Evolutionary conservation across 495 filamentous ascomycete species (phyloP).

Genomic region (Hyaloscypha variabilis): DNA sequence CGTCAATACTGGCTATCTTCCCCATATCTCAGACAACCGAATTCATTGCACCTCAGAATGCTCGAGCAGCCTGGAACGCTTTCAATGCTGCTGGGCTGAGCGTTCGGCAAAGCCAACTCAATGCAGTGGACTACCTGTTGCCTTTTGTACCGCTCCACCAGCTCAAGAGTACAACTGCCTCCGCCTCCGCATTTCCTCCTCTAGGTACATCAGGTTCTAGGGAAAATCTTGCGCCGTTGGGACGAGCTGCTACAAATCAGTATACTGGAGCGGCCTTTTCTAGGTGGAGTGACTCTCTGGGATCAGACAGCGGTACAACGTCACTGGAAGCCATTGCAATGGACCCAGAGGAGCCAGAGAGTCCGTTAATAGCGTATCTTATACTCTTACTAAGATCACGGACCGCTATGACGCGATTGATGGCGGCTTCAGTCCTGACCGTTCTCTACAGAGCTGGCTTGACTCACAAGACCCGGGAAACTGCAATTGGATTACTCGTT

Average conservation of each 20-base stretch:
- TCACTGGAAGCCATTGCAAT: constrained; percentile 10
- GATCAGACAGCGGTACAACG: constrained; percentile 5
- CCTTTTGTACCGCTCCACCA: constrained; percentile 42
- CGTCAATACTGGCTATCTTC: constrained; percentile 73
- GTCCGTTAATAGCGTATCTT: constrained; percentile 80
- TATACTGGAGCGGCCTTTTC: constrained; percentile 20
- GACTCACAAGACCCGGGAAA: constrained; percentile 62
- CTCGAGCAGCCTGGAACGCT: constrained; percentile 39
- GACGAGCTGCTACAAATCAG: constrained; percentile 14
- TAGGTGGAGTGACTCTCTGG: constrained; percentile 25
- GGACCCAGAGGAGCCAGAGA: constrained; percentile 69
- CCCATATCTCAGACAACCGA: constrained; percentile 40
- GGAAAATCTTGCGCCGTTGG: constrained; percentile 21
- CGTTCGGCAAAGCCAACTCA: constrained; percentile 38
- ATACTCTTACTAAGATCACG: constrained; percentile 68
- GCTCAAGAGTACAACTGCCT: constrained; percentile 19
- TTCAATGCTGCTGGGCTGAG: constrained; percentile 38
- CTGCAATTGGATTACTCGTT: constrained; percentile 64
- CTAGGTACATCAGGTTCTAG: constrained; percentile 29
- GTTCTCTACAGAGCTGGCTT: constrained; percentile 73
- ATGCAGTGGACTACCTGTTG: constrained; percentile 63
- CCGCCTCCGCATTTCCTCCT: constrained; percentile 32
- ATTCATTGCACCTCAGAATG: constrained; percentile 18
- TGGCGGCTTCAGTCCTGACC: constrained; percentile 78
- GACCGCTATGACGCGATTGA: constrained; percentile 65